Percentiles rank a stretch among this genome's conserved stretches.
These are phyloP conservation scores for Penicillium hordei DNA, from an alignment of 2,329 filamentous ascomycete species.

Conservation along the genomic window DNA sequence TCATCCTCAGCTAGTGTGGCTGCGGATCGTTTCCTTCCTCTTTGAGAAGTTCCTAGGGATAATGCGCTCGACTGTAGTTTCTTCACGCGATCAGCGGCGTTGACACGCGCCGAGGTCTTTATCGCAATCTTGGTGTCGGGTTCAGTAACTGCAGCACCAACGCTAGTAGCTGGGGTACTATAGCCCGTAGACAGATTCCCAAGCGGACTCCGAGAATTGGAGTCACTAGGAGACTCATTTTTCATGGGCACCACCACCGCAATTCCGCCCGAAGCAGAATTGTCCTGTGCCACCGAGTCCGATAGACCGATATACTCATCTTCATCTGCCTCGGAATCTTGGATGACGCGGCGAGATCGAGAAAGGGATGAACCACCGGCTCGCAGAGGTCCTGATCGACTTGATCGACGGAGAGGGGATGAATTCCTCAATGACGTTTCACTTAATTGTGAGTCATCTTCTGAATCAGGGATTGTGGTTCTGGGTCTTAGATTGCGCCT, in stretches of 20 bases:
- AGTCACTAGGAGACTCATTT: conserved; percentile 21
- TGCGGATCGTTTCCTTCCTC: conserved; percentile 47
- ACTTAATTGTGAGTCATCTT: conserved; percentile 17
- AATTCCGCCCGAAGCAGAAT: background rate
- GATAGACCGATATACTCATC: conserved; percentile 12
- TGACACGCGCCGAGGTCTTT: conserved; percentile 36
- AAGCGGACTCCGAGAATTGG: conserved; percentile 43
- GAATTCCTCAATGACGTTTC: conserved; percentile 19
- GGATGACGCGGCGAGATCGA: conserved; percentile 18
- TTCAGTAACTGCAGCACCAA: conserved; percentile 53
- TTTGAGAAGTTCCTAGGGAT: conserved; percentile 36
- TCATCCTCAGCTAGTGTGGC: conserved; percentile 34
- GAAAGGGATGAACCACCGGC: conserved; percentile 19
- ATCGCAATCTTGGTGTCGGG: conserved; percentile 36
- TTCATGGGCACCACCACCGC: conserved; percentile 37
- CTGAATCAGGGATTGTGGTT: conserved; percentile 21
- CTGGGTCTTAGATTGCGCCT: conserved; percentile 12
- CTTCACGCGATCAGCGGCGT: conserved; percentile 48
- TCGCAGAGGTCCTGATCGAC: conserved; percentile 9
- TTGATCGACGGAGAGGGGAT: conserved; percentile 12
- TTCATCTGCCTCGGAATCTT: conserved; percentile 22
- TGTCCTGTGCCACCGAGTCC: background rate
- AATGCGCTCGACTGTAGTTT: conserved; percentile 53
- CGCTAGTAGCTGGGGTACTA: conserved; percentile 64
- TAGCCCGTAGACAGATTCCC: conserved; percentile 49